Evolutionary conservation across 768 basidiomycete species (phyloP).

Genomic region (Sporobolomyces phaffii): DNA sequence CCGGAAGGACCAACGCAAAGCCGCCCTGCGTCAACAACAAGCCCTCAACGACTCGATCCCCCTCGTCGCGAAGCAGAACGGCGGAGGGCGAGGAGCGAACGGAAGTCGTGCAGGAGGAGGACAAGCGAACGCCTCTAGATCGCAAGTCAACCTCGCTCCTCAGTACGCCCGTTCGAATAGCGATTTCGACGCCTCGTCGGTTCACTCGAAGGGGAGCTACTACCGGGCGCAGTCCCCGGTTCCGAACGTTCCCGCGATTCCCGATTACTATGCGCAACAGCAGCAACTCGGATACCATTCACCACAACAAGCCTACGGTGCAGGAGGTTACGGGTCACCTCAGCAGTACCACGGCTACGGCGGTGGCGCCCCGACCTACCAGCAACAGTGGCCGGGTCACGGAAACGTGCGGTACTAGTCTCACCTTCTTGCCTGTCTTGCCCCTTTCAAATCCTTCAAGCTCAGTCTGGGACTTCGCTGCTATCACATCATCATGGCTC

Average conservation of each 20-base stretch:
- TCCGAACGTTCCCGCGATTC: conserved; percentile 9
- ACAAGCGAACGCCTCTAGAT: not conserved
- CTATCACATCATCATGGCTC: too few relatives aligned
- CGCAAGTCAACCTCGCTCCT: conserved; percentile 1
- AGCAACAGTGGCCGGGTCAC: not conserved
- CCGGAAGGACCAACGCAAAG: not conserved
- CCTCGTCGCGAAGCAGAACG: conserved; percentile 16
- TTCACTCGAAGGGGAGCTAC: not conserved
- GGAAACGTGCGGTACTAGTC: not conserved
- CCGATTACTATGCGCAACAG: conserved; percentile 9
- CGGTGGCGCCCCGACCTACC: not conserved
- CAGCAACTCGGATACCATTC: not conserved
- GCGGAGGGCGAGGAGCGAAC: too few relatives aligned
- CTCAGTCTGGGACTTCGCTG: too few relatives aligned
- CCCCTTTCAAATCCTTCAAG: not conserved
- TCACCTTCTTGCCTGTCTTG: not conserved
- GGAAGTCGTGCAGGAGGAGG: too few relatives aligned
- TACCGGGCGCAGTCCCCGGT: conserved; percentile 3
- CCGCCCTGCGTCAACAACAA: not conserved
- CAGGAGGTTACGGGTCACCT: not conserved
- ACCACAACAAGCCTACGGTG: conserved; percentile 2
- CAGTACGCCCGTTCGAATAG: not conserved
- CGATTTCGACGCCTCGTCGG: conserved; percentile 10
- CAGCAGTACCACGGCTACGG: not conserved
- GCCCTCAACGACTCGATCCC: conserved; percentile 15